Evolutionary conservation across 768 basidiomycete species (phyloP), one percentile per base, ranked within the genome.

Genomic region (Psilocybe cyanescens): DNA sequence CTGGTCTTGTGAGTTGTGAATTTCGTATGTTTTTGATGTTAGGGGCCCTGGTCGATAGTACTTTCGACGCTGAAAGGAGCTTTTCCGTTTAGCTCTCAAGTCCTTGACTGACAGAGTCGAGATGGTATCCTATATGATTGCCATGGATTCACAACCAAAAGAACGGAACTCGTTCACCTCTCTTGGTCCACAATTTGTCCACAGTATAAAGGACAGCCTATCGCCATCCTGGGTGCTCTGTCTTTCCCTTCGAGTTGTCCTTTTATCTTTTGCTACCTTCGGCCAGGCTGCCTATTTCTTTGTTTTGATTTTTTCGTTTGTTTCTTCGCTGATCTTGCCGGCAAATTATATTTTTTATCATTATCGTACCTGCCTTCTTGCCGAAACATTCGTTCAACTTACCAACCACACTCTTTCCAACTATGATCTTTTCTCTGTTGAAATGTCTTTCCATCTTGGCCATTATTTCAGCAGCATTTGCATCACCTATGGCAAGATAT

Each of bases 221-320:
- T 6, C 29, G 55, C 37, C 37, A 48, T 16, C 47, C 12, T 24
- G 2, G 14, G 28, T 57, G 49, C 47, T 53, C 44, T 50, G n/a
- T 46, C 51, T 55, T 45, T 51, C 31, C 46, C 55, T 67, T 67
- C 65, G 51, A 59, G 37, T 59, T 57, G 48, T 50, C 17, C 53
- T 51, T 63, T 61, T 28, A 19, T 24, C 24, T 24, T 24, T 24
- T 24, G 24, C 56, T 39, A 51, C 59, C 52, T 62, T 62, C 49
- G 63, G 66, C 66, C 66, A 67, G 66, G 66, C 62, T 55, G 66
- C 66, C 62, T 58, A 46, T 63, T 53, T 49, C 37, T 29, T 51
- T 41, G 30, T 29, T 51, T 60, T 59, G 17, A 17, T 59, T 61
- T 47, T 49, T 45, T 61, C 24, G 24, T 24, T 59, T 28, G 16